phyloP scores from a whole-genome alignment of 192 early-diverging fungal genomes.

The Backusella luteola region DNA sequence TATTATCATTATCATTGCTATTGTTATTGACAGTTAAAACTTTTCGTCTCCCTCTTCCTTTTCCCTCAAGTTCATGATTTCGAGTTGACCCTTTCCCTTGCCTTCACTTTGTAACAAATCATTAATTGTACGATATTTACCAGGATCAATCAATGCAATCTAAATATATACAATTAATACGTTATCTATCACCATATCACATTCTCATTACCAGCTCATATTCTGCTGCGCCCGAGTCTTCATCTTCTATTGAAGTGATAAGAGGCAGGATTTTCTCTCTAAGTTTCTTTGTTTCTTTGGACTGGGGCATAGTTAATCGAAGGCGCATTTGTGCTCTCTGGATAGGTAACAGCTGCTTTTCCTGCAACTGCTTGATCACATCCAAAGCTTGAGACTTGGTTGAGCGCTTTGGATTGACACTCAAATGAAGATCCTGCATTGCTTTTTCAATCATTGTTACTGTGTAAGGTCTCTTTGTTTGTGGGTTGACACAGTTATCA shows the following conservation, averaged over 20 bases:
- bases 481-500: constrained; percentile 94
- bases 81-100: constrained; percentile 86
- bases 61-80: constrained; percentile 80
- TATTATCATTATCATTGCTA: not conserved
- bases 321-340: constrained; percentile 92
- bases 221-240: constrained; percentile 76
- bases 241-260: constrained; percentile 69
- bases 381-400: constrained; percentile 95
- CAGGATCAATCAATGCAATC: constrained; percentile 88
- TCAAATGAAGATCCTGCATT: constrained; percentile 91
- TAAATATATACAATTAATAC: constrained; percentile 16
- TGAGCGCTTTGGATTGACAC: constrained; percentile 82
- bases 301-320: constrained; percentile 67
- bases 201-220: constrained; percentile 72
- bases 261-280: constrained; percentile 68
- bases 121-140: constrained; percentile 81
- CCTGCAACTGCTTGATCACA: constrained; percentile 90
- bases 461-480: constrained; percentile 92
- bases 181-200: not conserved
- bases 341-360: constrained; percentile 88
- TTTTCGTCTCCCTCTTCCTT: constrained; percentile 67
- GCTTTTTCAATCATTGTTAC: constrained; percentile 99
- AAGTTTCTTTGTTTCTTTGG: constrained; percentile 87
- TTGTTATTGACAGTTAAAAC: constrained; percentile 31
- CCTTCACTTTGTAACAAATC: constrained; percentile 84